A percentile compares a stretch with the other conserved stretches of the same genome.
These are phyloP conservation scores for Beta vulgaris DNA, from an alignment of 148 eudicot genomes.

Conservation along the genomic window DNA sequence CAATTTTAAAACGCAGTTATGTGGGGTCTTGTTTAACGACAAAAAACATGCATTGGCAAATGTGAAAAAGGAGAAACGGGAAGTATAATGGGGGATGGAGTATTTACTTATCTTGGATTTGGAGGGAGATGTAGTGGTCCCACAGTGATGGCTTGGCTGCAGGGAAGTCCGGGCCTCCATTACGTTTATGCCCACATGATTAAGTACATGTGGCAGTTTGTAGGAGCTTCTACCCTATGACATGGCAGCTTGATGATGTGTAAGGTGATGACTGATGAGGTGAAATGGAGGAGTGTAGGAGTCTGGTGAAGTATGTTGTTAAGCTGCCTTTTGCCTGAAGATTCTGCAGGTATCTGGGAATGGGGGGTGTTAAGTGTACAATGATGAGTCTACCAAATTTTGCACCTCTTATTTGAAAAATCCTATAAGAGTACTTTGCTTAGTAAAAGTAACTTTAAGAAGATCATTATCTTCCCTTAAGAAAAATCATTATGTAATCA, in stretches of 20 bases:
- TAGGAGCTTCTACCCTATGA: slow-evolving; percentile 14
- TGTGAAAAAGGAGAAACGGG: too few relatives aligned
- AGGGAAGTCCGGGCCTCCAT: slow-evolving; percentile 22
- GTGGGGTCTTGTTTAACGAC: too few relatives aligned
- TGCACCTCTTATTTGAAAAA: neutral
- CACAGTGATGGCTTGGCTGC: slow-evolving; percentile 25
- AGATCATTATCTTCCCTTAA: too few relatives aligned
- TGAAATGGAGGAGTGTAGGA: slow-evolving; percentile 13
- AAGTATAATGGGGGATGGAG: too few relatives aligned
- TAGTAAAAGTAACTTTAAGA: too few relatives aligned
- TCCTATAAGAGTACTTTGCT: slow-evolving; percentile 16
- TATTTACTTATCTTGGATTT: slow-evolving; percentile 6
- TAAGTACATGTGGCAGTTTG: slow-evolving; percentile 28
- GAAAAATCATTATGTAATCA: neutral
- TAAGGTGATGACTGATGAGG: slow-evolving; percentile 12
- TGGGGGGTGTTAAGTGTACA: neutral
- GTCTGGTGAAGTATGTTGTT: slow-evolving; percentile 25
- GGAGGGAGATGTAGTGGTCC: slow-evolving; percentile 22
- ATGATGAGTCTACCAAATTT: slow-evolving; percentile 19
- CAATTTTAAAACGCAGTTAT: too few relatives aligned
- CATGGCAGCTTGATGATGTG: slow-evolving; percentile 33
- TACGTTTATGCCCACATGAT: slow-evolving; percentile 35
- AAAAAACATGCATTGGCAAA: too few relatives aligned
- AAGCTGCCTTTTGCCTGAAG: slow-evolving; percentile 26
- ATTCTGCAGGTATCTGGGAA: slow-evolving; percentile 24